A percentile compares a stretch with the other conserved stretches of the same genome.
Conservation (phyloP, 768 basidiomycete species). For the Pleurotus ostreatus region DNA sequence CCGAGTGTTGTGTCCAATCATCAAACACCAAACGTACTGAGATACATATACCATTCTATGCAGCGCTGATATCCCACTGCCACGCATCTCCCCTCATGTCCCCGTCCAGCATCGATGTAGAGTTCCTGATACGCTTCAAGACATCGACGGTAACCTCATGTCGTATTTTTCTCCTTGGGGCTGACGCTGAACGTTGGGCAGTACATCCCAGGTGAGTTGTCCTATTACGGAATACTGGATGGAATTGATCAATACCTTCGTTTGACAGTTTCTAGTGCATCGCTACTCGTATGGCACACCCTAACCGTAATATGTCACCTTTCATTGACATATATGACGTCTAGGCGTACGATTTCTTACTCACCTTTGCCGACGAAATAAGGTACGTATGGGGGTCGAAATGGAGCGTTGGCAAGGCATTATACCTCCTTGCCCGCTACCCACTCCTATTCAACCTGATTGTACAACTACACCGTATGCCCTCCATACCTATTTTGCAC, state of each 20-base stretch:
- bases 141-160: not conserved
- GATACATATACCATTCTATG: not conserved
- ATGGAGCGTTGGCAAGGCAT: conserved; percentile 6
- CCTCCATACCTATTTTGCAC: not conserved
- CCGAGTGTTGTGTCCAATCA: not conserved
- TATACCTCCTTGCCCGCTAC: conserved; percentile 4
- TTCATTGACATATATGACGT: too few relatives aligned
- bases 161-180: not conserved
- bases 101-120: not conserved
- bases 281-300: not conserved
- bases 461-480: not conserved
- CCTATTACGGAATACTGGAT: too few relatives aligned
- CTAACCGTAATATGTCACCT: too few relatives aligned
- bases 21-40: not conserved
- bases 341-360: not conserved
- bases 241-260: too few relatives aligned
- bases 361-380: conserved; percentile 1
- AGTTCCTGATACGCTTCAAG: not conserved
- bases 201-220: not conserved
- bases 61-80: not conserved
- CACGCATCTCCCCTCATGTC: not conserved
- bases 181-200: not conserved
- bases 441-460: not conserved
- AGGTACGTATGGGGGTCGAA: not conserved
- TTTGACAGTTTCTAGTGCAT: not conserved